A percentile compares a stretch with the other conserved stretches of the same genome.
phyloP scores from a whole-genome alignment of 257 asterid species.

The Solanum pennellii region DNA sequence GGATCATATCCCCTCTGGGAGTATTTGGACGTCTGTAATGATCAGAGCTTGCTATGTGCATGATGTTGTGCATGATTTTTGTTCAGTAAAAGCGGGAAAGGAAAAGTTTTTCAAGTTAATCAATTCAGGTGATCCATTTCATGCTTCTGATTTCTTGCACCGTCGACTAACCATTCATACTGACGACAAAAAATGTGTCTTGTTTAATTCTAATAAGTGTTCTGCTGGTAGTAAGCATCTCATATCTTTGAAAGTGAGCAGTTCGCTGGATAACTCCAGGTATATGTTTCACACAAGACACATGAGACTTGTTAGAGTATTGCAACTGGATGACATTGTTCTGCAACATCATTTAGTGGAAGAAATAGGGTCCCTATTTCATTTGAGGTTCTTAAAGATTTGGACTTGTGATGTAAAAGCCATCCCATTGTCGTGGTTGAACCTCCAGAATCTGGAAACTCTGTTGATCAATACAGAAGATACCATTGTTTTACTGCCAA shows the following conservation, averaged over 20 bases:
- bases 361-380: background rate
- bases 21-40: too few species aligned
- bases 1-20: background rate
- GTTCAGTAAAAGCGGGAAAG: conserved; percentile 8
- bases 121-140: background rate
- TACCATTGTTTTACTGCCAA: background rate
- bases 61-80: conserved; percentile 6
- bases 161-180: background rate
- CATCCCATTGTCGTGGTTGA: background rate
- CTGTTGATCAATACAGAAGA: too few species aligned
- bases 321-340: background rate
- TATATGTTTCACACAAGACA: background rate
- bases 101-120: background rate
- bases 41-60: conserved; percentile 1
- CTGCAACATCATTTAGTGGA: background rate
- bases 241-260: background rate
- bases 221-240: background rate
- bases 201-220: background rate
- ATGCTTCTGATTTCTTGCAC: background rate
- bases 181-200: background rate
- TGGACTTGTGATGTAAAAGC: background rate
- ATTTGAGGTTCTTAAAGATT: background rate
- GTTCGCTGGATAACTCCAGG: background rate
- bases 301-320: conserved; percentile 4
- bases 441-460: background rate